Evolutionary conservation across 306 rosid species (phyloP), one percentile per base, ranked within the genome.

Genomic region (Vicia faba): DNA sequence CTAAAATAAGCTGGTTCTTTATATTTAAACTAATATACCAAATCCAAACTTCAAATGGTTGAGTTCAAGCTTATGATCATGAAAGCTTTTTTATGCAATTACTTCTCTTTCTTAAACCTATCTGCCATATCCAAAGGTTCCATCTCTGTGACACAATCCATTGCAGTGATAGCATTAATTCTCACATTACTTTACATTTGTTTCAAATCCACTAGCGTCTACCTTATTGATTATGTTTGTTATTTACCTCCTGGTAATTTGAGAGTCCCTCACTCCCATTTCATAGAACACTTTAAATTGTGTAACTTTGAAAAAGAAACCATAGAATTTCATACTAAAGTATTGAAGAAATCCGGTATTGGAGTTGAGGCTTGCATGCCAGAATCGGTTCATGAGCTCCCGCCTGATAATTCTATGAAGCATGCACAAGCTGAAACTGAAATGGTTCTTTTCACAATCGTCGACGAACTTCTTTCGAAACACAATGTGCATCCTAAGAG

Each of bases 291-390:
- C 61, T 7, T 13, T 1, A 65, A 66, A 5, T 0, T 16, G 3
- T n/a, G 55, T 39, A 40, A 25, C 16, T 62, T 72, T 31, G 66
- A 61, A 46, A 19, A 0, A 62, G 92, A 82, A 38, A n/a, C 11
- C n/a, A 1, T 65, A 3, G 79, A 79, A 8, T 87, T 90, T 61
- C 74, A 72, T 18, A 13, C 13, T 14, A 90, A 77, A 75, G 82
- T 88, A 5, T 4, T 81, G 5, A 77, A 79, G 63, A 82, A 85
- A 75, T 88, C 92, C 0, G 92, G 97, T 3, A 79, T 91, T 8
- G 88, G 95, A 46, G 74, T 19, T 11, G 86, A 84, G 18, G 69
- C 92, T 5, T 80, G 90, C 74, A 50, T 79, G 77, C 92, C 97
- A 14, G 44, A 41, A 39, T n/a, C 88, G 43, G 18, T 79, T 72